Evolutionary conservation across 2,329 filamentous ascomycete species (phyloP), one percentile per base, ranked within the genome.

Genomic region (Colletotrichum navitas): DNA sequence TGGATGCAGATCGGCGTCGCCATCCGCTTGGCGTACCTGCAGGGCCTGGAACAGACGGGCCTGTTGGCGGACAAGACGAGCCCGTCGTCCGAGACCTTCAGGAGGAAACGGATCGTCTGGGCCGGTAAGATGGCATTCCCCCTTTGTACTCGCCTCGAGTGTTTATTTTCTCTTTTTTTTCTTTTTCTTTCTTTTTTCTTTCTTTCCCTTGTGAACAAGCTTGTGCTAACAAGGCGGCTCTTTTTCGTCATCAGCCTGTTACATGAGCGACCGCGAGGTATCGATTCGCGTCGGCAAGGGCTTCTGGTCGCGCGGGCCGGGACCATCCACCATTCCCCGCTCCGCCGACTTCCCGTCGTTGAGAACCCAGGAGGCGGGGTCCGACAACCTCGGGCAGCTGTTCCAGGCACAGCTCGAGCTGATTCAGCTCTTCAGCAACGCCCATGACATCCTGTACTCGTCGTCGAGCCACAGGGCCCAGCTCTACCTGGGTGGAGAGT

Each of bases 1-100:
- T 94, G 92, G 92, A 93, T 93, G 91, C 90, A 93, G 75, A 90
- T 93, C 7, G 92, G 92, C 1, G 86, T 91, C 26, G 92, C 92
- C 3, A 81, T 94, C 8, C 86, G 92, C 8, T 87, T 92, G 3
- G 91, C 89, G 0, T 93, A 93, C 77, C 92, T 92, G 62, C 87
- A 93, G 21, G 89, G 89, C 1, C 83, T 94, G 24, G 92, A 94
- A 77, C 86, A 90, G 71, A 92, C 91, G 26, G 90, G 90, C 0
- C 90, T 93, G 75, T 85, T 89, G 54, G 60, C 67, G 2, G 87
- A 88, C 41, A 87, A 90, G 54, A 86, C 87, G 14, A 85, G 85
- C n/a, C 88, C 89, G 67, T 66, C 63, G 6, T 86, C 89, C 11
- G 85, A 87, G 36, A 83, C 87, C 26, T 88, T 90, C 76, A 87